Conservation (phyloP, 768 basidiomycete species). For the Boletellus ananas region DNA sequence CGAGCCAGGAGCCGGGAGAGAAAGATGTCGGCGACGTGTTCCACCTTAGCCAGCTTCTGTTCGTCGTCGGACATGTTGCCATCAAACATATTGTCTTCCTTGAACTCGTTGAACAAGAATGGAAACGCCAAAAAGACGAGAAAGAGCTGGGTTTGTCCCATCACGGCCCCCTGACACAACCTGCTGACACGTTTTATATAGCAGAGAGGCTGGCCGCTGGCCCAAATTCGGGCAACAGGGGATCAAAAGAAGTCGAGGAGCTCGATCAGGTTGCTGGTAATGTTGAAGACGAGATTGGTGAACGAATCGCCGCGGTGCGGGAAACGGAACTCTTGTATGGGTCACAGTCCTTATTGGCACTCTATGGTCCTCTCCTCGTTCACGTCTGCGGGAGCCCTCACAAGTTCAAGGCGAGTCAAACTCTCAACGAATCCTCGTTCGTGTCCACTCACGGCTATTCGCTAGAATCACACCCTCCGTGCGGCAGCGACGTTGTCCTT, state of each 20-base stretch:
- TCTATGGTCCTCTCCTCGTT: constrained; percentile 88
- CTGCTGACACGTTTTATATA: constrained; percentile 20
- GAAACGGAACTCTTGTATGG: constrained; percentile 90
- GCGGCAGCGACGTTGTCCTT: constrained; percentile 85
- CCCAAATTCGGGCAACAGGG: constrained; percentile 34
- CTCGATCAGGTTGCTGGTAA: constrained; percentile 97
- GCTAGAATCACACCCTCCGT: constrained; percentile 79
- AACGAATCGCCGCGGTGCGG: constrained; percentile 76
- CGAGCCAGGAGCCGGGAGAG: constrained; percentile 17
- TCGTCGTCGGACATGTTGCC: constrained; percentile 93
- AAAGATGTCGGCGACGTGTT: constrained; percentile 78
- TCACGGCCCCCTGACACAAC: neutral
- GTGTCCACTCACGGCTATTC: constrained; percentile 4
- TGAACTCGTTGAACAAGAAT: constrained; percentile 92
- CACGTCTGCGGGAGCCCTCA: constrained; percentile 89
- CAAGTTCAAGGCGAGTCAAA: constrained; percentile 70
- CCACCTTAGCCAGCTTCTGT: constrained; percentile 88
- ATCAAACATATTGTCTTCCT: constrained; percentile 97
- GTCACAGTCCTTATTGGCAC: constrained; percentile 68
- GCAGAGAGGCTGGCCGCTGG: constrained; percentile 58
- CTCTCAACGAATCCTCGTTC: neutral
- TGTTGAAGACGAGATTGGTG: constrained; percentile 97
- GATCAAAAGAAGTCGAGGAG: constrained; percentile 70
- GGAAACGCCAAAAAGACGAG: constrained; percentile 95
- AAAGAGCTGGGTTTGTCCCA: constrained; percentile 61